A percentile compares a stretch with the other conserved stretches of the same genome.
These are phyloP conservation scores for Pilaira anomala DNA, from an alignment of 192 early-diverging fungal genomes.

Conservation along the genomic window DNA sequence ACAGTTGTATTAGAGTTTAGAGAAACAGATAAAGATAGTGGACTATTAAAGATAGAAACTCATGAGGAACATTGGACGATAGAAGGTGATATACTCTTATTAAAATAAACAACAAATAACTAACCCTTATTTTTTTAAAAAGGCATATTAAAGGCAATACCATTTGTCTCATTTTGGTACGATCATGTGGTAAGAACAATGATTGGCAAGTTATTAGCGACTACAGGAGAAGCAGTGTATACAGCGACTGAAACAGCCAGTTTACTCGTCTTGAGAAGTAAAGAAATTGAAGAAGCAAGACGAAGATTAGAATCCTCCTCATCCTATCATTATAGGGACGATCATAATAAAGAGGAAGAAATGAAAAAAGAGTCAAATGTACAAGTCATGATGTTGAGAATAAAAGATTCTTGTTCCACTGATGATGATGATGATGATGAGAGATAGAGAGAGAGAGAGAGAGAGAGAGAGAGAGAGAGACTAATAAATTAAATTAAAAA, in stretches of 20 bases:
- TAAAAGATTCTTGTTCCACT: neutral
- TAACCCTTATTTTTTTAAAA: slow-evolving; percentile 3
- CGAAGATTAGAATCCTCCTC: neutral
- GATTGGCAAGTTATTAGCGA: slow-evolving; percentile 41
- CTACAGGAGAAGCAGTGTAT: slow-evolving; percentile 44
- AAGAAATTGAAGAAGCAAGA: slow-evolving; percentile 16
- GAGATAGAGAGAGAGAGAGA: no score
- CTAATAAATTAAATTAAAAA: no score
- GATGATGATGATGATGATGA: no score
- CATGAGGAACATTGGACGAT: slow-evolving; percentile 59
- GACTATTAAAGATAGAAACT: slow-evolving; percentile 39
- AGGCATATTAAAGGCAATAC: slow-evolving; percentile 49
- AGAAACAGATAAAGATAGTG: slow-evolving; percentile 34
- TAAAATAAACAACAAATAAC: neutral
- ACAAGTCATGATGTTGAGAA: no score
- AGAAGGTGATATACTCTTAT: slow-evolving; percentile 33
- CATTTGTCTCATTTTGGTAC: slow-evolving; percentile 55
- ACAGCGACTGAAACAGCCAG: slow-evolving; percentile 28
- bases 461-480: no score
- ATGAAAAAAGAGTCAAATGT: no score
- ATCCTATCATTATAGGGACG: no score
- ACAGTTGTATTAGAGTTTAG: slow-evolving; percentile 45
- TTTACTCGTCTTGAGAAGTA: slow-evolving; percentile 1
- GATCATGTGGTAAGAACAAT: slow-evolving; percentile 45
- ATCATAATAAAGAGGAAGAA: no score